phyloP scores from a whole-genome alignment of 1,139 yeast genomes.

The Yamadazyma mexicana region DNA sequence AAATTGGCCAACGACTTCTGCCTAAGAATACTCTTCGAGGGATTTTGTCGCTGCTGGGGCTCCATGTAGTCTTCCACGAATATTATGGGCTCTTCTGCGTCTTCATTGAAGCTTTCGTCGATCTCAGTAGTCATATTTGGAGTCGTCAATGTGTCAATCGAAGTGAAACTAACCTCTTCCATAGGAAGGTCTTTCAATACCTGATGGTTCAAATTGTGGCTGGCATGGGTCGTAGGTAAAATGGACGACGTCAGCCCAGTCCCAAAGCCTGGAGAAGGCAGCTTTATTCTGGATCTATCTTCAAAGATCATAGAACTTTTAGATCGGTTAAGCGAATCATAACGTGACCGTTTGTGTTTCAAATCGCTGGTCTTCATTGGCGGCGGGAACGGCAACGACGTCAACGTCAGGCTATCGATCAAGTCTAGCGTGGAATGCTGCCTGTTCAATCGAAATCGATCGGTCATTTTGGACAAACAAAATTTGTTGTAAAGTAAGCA shows the following conservation, averaged over 20 bases:
- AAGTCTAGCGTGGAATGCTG: constrained; percentile 61
- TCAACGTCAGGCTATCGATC: constrained; percentile 58
- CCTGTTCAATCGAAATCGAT: constrained; percentile 15
- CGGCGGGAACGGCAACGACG: constrained; percentile 68
- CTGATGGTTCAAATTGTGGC: neutral
- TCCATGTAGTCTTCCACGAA: constrained; percentile 51
- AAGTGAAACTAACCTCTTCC: constrained; percentile 17
- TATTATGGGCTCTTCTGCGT: constrained; percentile 47
- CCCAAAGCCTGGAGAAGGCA: neutral
- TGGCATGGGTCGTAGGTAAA: constrained; percentile 5
- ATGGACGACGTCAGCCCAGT: too few species aligned
- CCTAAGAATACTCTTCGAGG: constrained; percentile 11
- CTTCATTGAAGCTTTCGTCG: constrained; percentile 23
- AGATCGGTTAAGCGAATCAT: constrained; percentile 5
- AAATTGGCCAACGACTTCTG: constrained; percentile 42
- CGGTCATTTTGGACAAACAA: neutral
- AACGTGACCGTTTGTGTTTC: constrained; percentile 5
- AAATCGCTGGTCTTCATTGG: constrained; percentile 32
- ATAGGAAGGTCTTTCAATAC: constrained; percentile 4
- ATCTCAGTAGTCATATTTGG: constrained; percentile 17
- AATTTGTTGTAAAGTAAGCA: neutral
- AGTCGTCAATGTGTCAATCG: constrained; percentile 16
- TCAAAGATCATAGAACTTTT: constrained; percentile 5
- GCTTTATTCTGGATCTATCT: neutral
- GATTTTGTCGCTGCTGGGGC: constrained; percentile 6